Evolutionary conservation across 2,329 filamentous ascomycete species (phyloP).

Genomic region (Thelonectria discophora): DNA sequence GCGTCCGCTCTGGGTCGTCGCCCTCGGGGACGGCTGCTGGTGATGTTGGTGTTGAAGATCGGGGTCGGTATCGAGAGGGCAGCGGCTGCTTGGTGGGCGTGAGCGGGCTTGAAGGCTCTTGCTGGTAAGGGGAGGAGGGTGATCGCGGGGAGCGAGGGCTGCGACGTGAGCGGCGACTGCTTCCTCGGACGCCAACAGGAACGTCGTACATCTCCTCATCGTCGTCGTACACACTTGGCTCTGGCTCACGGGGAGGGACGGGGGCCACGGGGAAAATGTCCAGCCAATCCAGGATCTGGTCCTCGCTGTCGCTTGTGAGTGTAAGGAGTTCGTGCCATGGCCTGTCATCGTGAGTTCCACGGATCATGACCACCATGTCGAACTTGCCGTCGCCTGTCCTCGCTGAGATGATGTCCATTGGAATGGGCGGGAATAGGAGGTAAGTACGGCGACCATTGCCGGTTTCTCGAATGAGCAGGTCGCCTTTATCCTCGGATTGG

Average conservation of each 20-base stretch:
- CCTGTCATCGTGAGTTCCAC: conserved; percentile 69
- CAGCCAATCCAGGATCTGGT: conserved; percentile 86
- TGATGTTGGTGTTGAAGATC: conserved; percentile 35
- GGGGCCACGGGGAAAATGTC: conserved; percentile 72
- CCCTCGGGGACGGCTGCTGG: conserved; percentile 38
- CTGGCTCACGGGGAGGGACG: conserved; percentile 55
- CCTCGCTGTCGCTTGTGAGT: conserved; percentile 78
- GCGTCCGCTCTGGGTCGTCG: conserved; percentile 46
- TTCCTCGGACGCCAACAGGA: conserved; percentile 44
- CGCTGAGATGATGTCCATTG: conserved; percentile 77
- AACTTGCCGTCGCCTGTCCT: conserved; percentile 74
- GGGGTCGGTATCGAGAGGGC: conserved; percentile 41
- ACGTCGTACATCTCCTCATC: conserved; percentile 43
- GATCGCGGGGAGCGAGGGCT: conserved; percentile 32
- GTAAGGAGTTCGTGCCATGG: conserved; percentile 88
- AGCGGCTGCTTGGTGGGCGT: conserved; percentile 45
- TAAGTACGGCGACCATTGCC: conserved; percentile 76
- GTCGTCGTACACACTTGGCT: conserved; percentile 46
- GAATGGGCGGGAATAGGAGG: conserved; percentile 92
- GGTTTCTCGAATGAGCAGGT: conserved; percentile 93
- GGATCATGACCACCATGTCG: conserved; percentile 87
- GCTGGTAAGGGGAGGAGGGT: conserved; percentile 20
- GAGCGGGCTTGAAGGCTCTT: conserved; percentile 42
- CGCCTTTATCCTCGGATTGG: conserved; percentile 74
- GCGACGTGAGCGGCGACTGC: conserved; percentile 36